These are phyloP conservation scores for Colletotrichum kahawae DNA, from an alignment of 2,329 filamentous ascomycete genomes.

Conservation along the genomic window DNA sequence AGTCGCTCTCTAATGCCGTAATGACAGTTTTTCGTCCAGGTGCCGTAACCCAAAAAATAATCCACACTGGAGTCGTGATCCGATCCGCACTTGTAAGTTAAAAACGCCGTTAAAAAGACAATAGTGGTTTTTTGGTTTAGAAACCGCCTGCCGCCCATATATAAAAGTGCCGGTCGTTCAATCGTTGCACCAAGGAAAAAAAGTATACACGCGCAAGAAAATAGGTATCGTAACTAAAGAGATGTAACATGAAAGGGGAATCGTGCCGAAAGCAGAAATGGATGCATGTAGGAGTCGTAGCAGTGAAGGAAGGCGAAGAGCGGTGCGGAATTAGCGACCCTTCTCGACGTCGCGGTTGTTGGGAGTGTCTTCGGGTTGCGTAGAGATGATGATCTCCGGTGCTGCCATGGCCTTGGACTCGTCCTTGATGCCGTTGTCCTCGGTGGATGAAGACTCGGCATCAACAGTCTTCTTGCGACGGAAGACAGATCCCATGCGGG, in stretches of 20 bases:
- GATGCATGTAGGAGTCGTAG: neutral
- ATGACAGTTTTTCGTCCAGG: conserved; percentile 3
- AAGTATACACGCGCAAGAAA: neutral
- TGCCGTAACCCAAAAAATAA: neutral
- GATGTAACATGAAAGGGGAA: neutral
- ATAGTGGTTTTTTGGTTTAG: neutral
- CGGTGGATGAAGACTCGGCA: neutral
- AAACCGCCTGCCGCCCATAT: neutral
- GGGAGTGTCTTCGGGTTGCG: neutral
- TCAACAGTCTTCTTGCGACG: conserved; percentile 1
- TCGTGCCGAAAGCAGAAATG: neutral
- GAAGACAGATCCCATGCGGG: conserved; percentile 1
- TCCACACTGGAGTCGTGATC: neutral
- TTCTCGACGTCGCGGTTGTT: conserved; percentile 5
- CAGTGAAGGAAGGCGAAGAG: neutral
- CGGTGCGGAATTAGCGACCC: neutral
- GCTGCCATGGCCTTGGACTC: neutral
- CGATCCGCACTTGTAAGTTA: neutral
- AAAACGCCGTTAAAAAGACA: neutral
- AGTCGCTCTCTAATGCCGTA: neutral
- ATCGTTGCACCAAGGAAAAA: neutral
- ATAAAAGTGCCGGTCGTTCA: conserved; percentile 5
- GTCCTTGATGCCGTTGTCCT: neutral
- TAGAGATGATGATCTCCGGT: conserved; percentile 10
- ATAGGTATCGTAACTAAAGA: conserved; percentile 11